These are phyloP conservation scores for Solanum sitiens DNA, from an alignment of 257 asterid species.

Conservation along the genomic window DNA sequence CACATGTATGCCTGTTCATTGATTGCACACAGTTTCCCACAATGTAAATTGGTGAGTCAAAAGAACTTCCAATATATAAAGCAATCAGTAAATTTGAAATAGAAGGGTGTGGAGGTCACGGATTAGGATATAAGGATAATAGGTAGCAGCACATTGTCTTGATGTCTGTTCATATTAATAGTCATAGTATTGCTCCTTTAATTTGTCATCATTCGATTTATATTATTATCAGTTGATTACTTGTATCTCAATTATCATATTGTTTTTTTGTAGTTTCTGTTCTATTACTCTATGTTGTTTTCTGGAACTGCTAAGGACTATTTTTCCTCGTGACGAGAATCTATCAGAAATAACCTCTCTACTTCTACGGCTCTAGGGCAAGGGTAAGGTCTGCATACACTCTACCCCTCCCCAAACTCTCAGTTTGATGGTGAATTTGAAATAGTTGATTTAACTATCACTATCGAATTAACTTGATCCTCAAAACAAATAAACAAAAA, in stretches of 20 bases:
- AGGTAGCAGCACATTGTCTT: neutral
- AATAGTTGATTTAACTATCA: neutral
- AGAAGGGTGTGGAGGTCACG: neutral
- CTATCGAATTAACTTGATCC: neutral
- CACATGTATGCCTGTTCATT: neutral
- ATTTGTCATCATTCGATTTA: neutral
- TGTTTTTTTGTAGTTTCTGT: neutral
- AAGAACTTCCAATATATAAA: neutral
- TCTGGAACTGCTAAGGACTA: neutral
- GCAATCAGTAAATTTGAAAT: neutral
- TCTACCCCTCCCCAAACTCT: neutral
- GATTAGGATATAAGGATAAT: neutral
- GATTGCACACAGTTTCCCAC: neutral
- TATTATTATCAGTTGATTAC: neutral
- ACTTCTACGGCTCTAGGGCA: too few relatives aligned
- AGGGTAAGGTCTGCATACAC: neutral
- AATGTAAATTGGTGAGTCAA: neutral
- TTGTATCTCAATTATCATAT: neutral
- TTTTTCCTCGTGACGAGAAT: neutral
- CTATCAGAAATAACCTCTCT: neutral
- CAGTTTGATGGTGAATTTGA: neutral
- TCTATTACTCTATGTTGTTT: neutral
- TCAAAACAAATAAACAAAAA: neutral
- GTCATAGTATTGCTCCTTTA: neutral
- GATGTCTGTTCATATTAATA: neutral